Percentiles rank a stretch among this genome's conserved stretches.
These are phyloP conservation scores for Talaromyces sp. DNA, from an alignment of 2,329 filamentous ascomycete species.

Conservation along the genomic window DNA sequence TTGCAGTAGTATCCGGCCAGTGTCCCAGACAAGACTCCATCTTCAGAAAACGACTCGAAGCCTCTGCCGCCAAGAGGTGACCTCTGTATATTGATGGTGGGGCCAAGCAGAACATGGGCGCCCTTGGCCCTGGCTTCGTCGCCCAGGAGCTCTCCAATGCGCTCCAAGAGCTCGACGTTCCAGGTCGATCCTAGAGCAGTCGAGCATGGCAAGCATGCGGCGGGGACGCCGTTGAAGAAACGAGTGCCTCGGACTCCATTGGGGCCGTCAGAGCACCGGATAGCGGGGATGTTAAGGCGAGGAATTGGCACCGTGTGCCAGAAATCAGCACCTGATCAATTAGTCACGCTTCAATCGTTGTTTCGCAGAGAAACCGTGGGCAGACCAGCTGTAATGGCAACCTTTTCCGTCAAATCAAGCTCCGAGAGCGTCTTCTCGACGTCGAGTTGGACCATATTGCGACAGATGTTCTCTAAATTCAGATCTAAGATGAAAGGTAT, in stretches of 20 bases:
- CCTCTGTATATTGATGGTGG: constrained; percentile 76
- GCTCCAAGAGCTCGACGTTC: constrained; percentile 64
- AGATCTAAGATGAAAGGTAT: neutral
- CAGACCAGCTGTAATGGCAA: constrained; percentile 33
- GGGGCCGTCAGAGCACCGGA: constrained; percentile 65
- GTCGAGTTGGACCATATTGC: constrained; percentile 28
- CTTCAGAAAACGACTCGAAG: constrained; percentile 83
- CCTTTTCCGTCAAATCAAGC: constrained; percentile 56
- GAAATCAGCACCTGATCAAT: constrained; percentile 47
- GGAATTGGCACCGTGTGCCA: constrained; percentile 64
- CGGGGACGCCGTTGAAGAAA: constrained; percentile 63
- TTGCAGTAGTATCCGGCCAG: constrained; percentile 67
- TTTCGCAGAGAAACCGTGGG: constrained; percentile 6
- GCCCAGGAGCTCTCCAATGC: constrained; percentile 66
- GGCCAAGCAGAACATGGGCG: constrained; percentile 67
- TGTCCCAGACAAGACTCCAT: constrained; percentile 70
- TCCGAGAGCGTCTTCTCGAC: constrained; percentile 47
- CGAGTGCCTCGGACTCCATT: constrained; percentile 65
- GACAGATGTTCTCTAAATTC: neutral
- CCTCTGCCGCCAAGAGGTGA: constrained; percentile 79
- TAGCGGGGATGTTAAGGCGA: constrained; percentile 57
- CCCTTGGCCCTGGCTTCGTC: constrained; percentile 68
- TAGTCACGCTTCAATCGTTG: neutral
- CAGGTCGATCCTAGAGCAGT: constrained; percentile 74
- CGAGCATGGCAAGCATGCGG: constrained; percentile 73